Percentiles rank a stretch among this genome's conserved stretches.
Conservation (phyloP, 2,329 filamentous ascomycete species). For the Penicillium sp. region DNA sequence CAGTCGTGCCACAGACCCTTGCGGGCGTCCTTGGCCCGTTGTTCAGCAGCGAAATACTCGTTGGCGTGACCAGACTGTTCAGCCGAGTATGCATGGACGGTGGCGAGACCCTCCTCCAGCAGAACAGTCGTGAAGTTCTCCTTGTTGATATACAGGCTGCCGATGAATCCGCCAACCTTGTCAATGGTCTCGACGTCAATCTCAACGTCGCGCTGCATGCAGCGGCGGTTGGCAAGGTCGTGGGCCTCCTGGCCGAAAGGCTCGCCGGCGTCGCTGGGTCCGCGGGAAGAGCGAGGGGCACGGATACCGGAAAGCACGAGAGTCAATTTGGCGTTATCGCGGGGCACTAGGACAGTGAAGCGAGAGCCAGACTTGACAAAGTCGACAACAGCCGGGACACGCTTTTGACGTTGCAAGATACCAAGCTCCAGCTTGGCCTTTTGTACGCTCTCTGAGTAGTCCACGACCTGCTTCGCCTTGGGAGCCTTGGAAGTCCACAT, state of each 20-base stretch:
- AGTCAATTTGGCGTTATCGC: conserved; percentile 91
- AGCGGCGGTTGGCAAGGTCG: conserved; percentile 82
- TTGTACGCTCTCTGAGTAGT: conserved; percentile 88
- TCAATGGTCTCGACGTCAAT: conserved; percentile 93
- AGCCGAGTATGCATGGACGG: conserved; percentile 90
- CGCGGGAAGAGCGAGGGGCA: conserved; percentile 80
- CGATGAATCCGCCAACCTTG: conserved; percentile 97
- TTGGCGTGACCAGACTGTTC: conserved; percentile 88
- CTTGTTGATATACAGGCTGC: conserved; percentile 85
- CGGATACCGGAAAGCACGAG: conserved; percentile 92
- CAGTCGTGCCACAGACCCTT: conserved; percentile 93
- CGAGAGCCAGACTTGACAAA: conserved; percentile 97
- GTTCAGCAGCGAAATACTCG: conserved; percentile 83
- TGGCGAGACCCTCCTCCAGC: conserved; percentile 88
- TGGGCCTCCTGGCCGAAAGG: conserved; percentile 94
- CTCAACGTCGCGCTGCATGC: conserved; percentile 92
- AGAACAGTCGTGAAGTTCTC: conserved; percentile 94
- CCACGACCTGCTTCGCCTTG: conserved; percentile 75
- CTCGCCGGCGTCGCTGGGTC: conserved; percentile 76
- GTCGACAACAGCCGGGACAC: conserved; percentile 88
- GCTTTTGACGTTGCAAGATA: conserved; percentile 83
- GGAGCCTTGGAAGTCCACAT: conserved; percentile 92
- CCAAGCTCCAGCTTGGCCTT: conserved; percentile 94
- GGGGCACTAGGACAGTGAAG: conserved; percentile 86
- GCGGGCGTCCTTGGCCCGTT: conserved; percentile 80